These are phyloP conservation scores for Colletotrichum coccodes DNA, from an alignment of 2,329 filamentous ascomycete species.

Conservation along the genomic window DNA sequence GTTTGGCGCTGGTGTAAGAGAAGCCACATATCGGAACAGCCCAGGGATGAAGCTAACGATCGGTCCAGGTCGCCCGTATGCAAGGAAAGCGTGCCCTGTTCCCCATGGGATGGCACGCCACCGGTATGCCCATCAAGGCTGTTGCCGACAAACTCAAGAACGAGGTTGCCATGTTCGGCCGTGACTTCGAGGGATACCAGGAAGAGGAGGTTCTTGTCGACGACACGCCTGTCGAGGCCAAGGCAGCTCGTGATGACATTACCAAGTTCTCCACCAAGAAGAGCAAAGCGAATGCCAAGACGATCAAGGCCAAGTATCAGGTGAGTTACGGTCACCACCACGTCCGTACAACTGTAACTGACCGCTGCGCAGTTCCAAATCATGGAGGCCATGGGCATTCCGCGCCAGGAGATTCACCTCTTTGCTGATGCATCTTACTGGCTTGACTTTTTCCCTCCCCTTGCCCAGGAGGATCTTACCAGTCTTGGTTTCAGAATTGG, in stretches of 20 bases:
- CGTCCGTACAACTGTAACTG: slow-evolving; percentile 58
- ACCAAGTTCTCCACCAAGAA: slow-evolving; percentile 95
- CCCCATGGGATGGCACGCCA: slow-evolving; percentile 95
- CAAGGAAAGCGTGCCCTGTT: slow-evolving; percentile 88
- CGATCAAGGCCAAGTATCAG: slow-evolving; percentile 94
- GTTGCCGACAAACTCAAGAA: slow-evolving; percentile 94
- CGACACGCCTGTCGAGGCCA: slow-evolving; percentile 58
- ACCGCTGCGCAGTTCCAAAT: slow-evolving; percentile 78
- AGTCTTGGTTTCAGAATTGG: slow-evolving; percentile 32
- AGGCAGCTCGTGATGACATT: slow-evolving; percentile 78
- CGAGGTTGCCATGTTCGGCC: slow-evolving; percentile 89
- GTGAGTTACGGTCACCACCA: slow-evolving; percentile 53
- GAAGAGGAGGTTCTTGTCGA: slow-evolving; percentile 64
- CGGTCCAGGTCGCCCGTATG: slow-evolving; percentile 72
- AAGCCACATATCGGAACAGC: background rate
- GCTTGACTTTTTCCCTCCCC: slow-evolving; percentile 84
- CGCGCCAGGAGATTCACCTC: slow-evolving; percentile 87
- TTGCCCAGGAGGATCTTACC: slow-evolving; percentile 40
- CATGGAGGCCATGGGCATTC: slow-evolving; percentile 91
- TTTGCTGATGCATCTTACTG: slow-evolving; percentile 94
- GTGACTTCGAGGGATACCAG: slow-evolving; percentile 83
- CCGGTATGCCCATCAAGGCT: slow-evolving; percentile 97
- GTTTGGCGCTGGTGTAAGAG: slow-evolving; percentile 80
- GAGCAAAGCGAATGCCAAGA: slow-evolving; percentile 90
- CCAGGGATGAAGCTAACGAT: background rate